These are phyloP conservation scores for Botrytis elliptica DNA, from an alignment of 2,329 filamentous ascomycete genomes.

Conservation along the genomic window DNA sequence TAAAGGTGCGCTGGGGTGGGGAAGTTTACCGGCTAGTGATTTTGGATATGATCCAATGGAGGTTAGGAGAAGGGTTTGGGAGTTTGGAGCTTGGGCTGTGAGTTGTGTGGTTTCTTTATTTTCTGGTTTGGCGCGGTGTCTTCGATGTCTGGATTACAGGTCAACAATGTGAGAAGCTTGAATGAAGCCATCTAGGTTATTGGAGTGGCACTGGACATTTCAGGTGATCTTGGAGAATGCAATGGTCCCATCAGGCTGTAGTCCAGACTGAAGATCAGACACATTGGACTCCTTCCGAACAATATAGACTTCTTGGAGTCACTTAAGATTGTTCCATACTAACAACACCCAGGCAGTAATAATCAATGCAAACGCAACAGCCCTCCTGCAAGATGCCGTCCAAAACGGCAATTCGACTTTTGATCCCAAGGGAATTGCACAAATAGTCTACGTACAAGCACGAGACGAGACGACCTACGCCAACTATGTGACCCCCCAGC, in stretches of 20 bases:
- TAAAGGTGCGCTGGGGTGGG: slow-evolving; percentile 9
- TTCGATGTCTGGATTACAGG: not conserved
- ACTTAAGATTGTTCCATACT: not conserved
- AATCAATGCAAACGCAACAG: slow-evolving; percentile 61
- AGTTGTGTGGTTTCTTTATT: not conserved
- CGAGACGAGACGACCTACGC: slow-evolving; percentile 55
- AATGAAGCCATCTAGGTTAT: not conserved
- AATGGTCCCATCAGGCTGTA: too few species aligned
- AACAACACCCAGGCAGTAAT: slow-evolving; percentile 51
- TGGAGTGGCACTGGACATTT: not conserved
- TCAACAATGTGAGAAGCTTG: too few species aligned
- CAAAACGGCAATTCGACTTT: slow-evolving; percentile 56
- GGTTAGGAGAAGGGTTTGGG: not conserved
- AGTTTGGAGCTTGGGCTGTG: slow-evolving; percentile 9
- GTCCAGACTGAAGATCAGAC: not conserved
- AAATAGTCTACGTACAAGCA: slow-evolving; percentile 55
- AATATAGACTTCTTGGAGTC: not conserved
- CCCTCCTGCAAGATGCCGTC: slow-evolving; percentile 55
- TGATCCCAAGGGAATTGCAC: slow-evolving; percentile 57
- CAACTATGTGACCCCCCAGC: slow-evolving; percentile 51
- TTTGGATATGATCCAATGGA: slow-evolving; percentile 7
- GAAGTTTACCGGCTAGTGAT: not conserved
- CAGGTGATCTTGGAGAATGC: too few species aligned
- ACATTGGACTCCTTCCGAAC: not conserved
- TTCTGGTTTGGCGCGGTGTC: not conserved